Conservation (phyloP, 768 basidiomycete species). For the Xerocomellus dryophilus region DNA sequence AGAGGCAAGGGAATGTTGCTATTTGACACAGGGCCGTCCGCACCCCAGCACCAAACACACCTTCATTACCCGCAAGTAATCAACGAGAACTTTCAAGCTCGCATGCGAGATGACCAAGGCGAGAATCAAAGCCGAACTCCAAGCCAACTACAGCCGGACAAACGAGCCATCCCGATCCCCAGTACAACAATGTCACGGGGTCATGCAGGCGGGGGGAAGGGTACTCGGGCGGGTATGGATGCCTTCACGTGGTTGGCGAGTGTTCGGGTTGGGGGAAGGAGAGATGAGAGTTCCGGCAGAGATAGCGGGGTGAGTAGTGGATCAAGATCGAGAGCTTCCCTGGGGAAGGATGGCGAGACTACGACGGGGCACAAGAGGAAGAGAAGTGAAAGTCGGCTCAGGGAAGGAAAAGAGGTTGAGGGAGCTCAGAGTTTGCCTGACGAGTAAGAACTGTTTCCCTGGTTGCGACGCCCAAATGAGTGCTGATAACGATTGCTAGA, state of each 20-base stretch:
- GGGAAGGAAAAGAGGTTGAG: slow-evolving; percentile 34
- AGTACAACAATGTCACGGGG: slow-evolving; percentile 44
- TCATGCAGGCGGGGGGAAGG: slow-evolving; percentile 44
- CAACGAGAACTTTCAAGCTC: slow-evolving; percentile 10
- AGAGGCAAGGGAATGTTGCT: slow-evolving; percentile 28
- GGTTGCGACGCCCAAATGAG: not conserved
- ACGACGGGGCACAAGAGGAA: slow-evolving; percentile 28
- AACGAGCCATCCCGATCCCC: slow-evolving; percentile 22
- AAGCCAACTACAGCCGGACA: slow-evolving; percentile 10
- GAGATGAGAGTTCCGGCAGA: slow-evolving; percentile 56
- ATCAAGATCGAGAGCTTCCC: slow-evolving; percentile 42
- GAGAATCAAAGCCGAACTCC: slow-evolving; percentile 6
- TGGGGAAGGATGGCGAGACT: slow-evolving; percentile 16
- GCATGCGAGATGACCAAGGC: slow-evolving; percentile 13
- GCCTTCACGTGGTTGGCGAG: slow-evolving; percentile 69
- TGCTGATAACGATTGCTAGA: slow-evolving; percentile 35
- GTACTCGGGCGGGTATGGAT: slow-evolving; percentile 64
- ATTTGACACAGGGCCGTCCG: slow-evolving; percentile 37
- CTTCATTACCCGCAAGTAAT: slow-evolving; percentile 32
- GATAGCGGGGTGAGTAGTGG: slow-evolving; percentile 45
- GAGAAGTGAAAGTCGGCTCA: slow-evolving; percentile 46
- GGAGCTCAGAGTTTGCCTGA: slow-evolving; percentile 60
- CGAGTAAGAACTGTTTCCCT: slow-evolving; percentile 48
- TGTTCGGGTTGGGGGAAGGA: slow-evolving; percentile 58
- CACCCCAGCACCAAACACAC: slow-evolving; percentile 24